phyloP scores from a whole-genome alignment of 768 basidiomycete genomes.

The Pleurotus djamor region DNA sequence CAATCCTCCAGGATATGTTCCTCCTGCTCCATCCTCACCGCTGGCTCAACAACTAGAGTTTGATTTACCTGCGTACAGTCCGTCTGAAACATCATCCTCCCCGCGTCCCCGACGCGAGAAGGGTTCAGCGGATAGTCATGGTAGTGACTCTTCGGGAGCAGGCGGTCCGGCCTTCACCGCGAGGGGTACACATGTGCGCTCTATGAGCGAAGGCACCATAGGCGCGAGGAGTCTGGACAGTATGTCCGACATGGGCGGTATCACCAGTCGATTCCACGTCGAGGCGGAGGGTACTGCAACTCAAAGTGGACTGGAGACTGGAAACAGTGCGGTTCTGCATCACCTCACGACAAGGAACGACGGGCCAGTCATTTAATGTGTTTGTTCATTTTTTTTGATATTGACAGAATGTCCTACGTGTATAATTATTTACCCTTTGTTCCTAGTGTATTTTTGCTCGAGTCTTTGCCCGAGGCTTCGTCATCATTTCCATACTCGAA shows the following conservation, averaged over 20 bases:
- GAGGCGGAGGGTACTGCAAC: slow-evolving; percentile 1
- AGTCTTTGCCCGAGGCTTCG: too few relatives aligned
- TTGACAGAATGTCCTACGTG: neutral
- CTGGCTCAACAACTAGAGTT: neutral
- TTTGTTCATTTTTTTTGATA: neutral
- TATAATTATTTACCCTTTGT: too few relatives aligned
- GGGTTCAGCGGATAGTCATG: neutral
- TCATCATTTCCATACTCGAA: too few relatives aligned
- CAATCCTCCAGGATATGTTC: neutral
- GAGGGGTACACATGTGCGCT: neutral
- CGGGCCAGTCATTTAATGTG: too few relatives aligned
- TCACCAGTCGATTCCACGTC: neutral
- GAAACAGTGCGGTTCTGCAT: neutral
- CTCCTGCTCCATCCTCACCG: neutral
- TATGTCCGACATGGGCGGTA: neutral
- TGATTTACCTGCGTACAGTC: neutral
- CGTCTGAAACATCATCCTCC: neutral
- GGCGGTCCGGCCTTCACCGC: neutral
- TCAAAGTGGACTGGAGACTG: slow-evolving; percentile 4
- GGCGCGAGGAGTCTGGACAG: neutral
- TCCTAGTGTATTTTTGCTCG: too few relatives aligned
- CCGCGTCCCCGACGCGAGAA: neutral
- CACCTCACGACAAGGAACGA: too few relatives aligned
- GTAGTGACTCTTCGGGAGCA: neutral
- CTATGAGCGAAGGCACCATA: neutral